Percentiles rank a stretch among this genome's conserved stretches.
Evolutionary conservation across 2,329 filamentous ascomycete species (phyloP).

Genomic region (Ampelomyces quisqualis): DNA sequence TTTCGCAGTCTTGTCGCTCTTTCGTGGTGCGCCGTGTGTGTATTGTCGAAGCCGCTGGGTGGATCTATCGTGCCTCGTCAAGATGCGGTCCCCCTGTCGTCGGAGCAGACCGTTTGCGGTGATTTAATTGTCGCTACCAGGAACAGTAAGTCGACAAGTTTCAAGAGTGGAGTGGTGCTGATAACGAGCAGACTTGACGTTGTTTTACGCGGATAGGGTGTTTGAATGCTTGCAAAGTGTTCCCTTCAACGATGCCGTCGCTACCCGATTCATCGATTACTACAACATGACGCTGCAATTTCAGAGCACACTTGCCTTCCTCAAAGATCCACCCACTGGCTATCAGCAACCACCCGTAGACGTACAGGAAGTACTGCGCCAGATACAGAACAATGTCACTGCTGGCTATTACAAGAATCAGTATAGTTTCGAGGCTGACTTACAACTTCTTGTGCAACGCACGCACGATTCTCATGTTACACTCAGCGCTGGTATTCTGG

Average conservation of each 20-base stretch:
- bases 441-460: constrained; percentile 32
- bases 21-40: background rate
- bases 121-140: constrained; percentile 10
- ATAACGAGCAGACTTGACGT: background rate
- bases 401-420: constrained; percentile 38
- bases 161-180: background rate
- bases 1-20: constrained; percentile 1
- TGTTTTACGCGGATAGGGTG: constrained; percentile 9
- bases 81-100: background rate
- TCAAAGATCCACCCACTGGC: constrained; percentile 44
- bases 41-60: background rate
- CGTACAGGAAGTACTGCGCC: constrained; percentile 28
- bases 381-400: constrained; percentile 28
- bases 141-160: constrained; percentile 6
- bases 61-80: background rate
- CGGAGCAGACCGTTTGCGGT: background rate
- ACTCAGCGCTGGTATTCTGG: constrained; percentile 27
- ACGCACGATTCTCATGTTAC: constrained; percentile 40
- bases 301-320: constrained; percentile 48
- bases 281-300: constrained; percentile 50
- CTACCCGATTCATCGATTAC: constrained; percentile 48
- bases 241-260: constrained; percentile 50
- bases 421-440: constrained; percentile 44
- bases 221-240: constrained; percentile 46
- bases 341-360: constrained; percentile 48